Conservation (phyloP, 2,329 filamentous ascomycete genomes). For the Atkinsonella hypoxylon region DNA sequence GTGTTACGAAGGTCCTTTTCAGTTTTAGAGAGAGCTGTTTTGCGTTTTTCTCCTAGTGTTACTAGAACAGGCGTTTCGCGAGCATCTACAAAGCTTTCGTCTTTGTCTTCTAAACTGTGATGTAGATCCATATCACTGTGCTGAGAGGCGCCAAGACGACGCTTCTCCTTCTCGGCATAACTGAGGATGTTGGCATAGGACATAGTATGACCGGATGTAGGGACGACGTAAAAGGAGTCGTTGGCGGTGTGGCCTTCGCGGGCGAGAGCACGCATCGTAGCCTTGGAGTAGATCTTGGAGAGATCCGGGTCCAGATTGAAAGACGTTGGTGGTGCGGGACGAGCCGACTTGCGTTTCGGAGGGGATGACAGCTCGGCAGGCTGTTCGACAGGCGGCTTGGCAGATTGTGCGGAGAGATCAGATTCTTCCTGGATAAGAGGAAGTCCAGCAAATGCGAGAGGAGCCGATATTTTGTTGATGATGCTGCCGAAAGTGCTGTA, state of each 20-base stretch:
- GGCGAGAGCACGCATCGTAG: slow-evolving; percentile 67
- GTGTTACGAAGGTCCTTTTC: slow-evolving; percentile 48
- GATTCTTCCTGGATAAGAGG: slow-evolving; percentile 53
- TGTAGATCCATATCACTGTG: slow-evolving; percentile 31
- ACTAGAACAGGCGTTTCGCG: slow-evolving; percentile 47
- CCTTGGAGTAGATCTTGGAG: slow-evolving; percentile 71
- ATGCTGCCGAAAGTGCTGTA: slow-evolving; percentile 85
- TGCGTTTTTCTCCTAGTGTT: slow-evolving; percentile 29
- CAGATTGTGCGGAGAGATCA: slow-evolving; percentile 7
- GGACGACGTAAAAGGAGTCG: slow-evolving; percentile 90
- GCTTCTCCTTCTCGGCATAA: slow-evolving; percentile 54
- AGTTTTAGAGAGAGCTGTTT: slow-evolving; percentile 27
- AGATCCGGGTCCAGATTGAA: slow-evolving; percentile 55
- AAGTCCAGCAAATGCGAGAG: slow-evolving; percentile 83
- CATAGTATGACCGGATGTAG: slow-evolving; percentile 78
- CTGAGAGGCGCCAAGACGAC: slow-evolving; percentile 41
- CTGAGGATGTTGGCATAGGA: slow-evolving; percentile 85
- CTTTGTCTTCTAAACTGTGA: slow-evolving; percentile 41
- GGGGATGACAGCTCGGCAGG: slow-evolving; percentile 25
- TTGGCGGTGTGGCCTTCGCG: slow-evolving; percentile 53
- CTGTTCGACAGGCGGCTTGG: slow-evolving; percentile 22
- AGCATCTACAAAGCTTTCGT: slow-evolving; percentile 87
- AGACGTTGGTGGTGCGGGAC: slow-evolving; percentile 10
- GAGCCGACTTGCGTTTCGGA: slow-evolving; percentile 21
- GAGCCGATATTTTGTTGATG: slow-evolving; percentile 79